Evolutionary conservation across 768 basidiomycete genomes (phyloP), one percentile per base, ranked within the genome.

Genomic region (Trametes maxima): DNA sequence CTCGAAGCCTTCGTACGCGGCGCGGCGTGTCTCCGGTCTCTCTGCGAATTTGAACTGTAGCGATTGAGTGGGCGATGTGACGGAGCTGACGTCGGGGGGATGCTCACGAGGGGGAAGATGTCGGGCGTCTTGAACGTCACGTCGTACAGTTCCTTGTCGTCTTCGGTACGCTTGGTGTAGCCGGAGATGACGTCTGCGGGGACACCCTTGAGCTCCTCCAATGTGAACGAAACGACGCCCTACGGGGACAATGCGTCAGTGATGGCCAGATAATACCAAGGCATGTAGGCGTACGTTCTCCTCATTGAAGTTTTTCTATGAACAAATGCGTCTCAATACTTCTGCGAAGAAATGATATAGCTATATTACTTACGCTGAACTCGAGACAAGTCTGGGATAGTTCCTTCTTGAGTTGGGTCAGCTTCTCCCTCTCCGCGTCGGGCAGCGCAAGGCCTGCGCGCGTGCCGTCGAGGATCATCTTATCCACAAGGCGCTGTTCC

Each of bases 231-330:
- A 49, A 92, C 77, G 28, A 76, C 73, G 24, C 82, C 85, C 89
- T 92, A 59, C 33, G 24, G 5, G n/a, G 24, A 24, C 10, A 37
- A 48, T 10, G 25, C 14, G 0, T 40, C 2, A 25, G 36, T 17
- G 21, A 22, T 8, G 10, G 5, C n/a, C 62, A 77, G 59, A 67
- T 92, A 17, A 5, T 92, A 22, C 22, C 37, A 4, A 24, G 28
- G 25, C 7, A 12, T 19, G 19, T 12, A 17, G n/a, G 5, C 51
- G 22, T 64, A 89, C 90, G 46, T 90, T 86, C 70, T 95, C 93
- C 73, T 95, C 92, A 67, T 94, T 94, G 77, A 88, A 92, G 76
- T 93, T 92, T 87, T 89, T 91, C 88, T 90, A 53, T 5, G 5
- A 3, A 19, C 5, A 21, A 21, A 22, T 3, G 19, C 28, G 22